A percentile compares a stretch with the other conserved stretches of the same genome.
Evolutionary conservation across 2,329 filamentous ascomycete genomes (phyloP).

Genomic region (Cytospora chrysosperma): DNA sequence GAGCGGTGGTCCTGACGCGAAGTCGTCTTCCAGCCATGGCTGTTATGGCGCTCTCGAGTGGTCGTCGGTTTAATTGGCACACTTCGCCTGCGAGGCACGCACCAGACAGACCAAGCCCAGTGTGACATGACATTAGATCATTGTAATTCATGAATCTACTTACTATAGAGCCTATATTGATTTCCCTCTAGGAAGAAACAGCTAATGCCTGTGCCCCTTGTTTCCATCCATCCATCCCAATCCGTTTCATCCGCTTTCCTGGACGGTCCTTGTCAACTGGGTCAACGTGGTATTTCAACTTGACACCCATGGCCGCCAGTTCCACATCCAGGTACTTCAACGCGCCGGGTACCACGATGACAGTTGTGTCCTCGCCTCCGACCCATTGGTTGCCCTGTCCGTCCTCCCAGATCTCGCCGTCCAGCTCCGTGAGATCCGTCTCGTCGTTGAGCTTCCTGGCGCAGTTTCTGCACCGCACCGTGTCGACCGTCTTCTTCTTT

Average conservation of each 20-base stretch:
- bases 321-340: conserved; percentile 93
- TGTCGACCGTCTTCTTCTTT: conserved; percentile 65
- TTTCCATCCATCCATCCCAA: conserved; percentile 22
- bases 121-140: conserved; percentile 15
- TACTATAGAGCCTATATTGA: neutral
- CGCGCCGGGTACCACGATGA: conserved; percentile 90
- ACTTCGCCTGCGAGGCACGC: neutral
- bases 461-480: conserved; percentile 78
- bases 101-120: neutral
- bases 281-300: conserved; percentile 75
- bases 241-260: conserved; percentile 39
- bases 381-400: conserved; percentile 79
- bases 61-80: conserved; percentile 1
- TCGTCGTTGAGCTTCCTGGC: conserved; percentile 61
- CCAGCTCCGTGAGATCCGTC: conserved; percentile 54
- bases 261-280: conserved; percentile 59
- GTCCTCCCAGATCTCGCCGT: conserved; percentile 89
- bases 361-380: conserved; percentile 85
- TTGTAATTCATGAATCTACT: conserved; percentile 11
- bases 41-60: neutral
- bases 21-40: neutral
- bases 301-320: conserved; percentile 92
- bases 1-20: neutral
- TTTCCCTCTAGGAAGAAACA: conserved; percentile 15
- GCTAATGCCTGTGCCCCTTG: conserved; percentile 18